Conservation (phyloP, 495 filamentous ascomycete species). For the Tuber borchii region DNA sequence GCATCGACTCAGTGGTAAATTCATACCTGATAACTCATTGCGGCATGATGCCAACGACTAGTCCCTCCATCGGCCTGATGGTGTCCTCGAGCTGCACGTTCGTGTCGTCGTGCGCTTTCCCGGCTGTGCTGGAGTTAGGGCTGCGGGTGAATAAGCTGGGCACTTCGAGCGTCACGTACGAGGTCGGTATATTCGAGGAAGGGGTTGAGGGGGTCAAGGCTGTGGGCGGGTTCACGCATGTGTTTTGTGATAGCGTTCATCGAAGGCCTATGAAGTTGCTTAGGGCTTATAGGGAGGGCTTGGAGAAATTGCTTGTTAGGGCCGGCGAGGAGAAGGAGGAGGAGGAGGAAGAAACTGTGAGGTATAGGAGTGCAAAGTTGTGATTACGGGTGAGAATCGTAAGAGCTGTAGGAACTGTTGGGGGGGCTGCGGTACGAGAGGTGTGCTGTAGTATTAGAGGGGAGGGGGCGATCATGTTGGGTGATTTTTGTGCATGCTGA, state of each 20-base stretch:
- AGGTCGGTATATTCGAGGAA: conserved; percentile 77
- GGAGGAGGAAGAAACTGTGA: not conserved
- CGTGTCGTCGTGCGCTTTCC: conserved; percentile 76
- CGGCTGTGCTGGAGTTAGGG: conserved; percentile 71
- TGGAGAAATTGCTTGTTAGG: conserved; percentile 44
- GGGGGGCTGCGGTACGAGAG: not conserved
- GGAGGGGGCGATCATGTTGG: not conserved
- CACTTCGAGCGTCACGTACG: conserved; percentile 84
- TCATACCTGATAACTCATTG: conserved; percentile 78
- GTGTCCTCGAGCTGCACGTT: conserved; percentile 78
- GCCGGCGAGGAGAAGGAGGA: not conserved
- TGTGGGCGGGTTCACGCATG: conserved; percentile 81
- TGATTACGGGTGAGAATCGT: not conserved
- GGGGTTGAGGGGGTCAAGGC: conserved; percentile 69
- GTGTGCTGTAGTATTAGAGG: not conserved
- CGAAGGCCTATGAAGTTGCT: conserved; percentile 63
- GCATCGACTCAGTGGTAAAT: conserved; percentile 81
- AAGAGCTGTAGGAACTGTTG: not conserved
- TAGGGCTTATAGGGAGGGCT: conserved; percentile 49
- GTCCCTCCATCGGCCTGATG: conserved; percentile 69
- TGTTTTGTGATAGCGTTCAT: conserved; percentile 71
- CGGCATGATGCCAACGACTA: conserved; percentile 62
- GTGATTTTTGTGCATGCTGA: not conserved
- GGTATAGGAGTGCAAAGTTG: not conserved
- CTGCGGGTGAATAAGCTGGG: conserved; percentile 77